Conservation (phyloP, 495 filamentous ascomycete genomes). For the Cladorrhinum samala region DNA sequence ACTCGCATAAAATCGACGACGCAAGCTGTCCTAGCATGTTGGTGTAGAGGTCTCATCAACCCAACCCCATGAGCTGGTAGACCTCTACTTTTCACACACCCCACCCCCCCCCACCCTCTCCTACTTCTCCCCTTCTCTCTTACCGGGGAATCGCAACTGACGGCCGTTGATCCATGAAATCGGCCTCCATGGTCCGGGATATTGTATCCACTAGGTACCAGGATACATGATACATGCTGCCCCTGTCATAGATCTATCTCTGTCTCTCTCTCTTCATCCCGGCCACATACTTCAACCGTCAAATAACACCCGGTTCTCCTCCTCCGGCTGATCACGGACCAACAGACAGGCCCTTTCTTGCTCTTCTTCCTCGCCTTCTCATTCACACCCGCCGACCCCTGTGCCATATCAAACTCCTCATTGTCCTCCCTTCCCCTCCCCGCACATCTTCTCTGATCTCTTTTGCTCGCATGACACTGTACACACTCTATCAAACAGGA, state of each 20-base stretch:
- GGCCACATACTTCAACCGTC: slow-evolving; percentile 1
- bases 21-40: slow-evolving; percentile 8
- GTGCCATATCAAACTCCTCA: slow-evolving; percentile 13
- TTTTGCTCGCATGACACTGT: neutral
- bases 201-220: neutral
- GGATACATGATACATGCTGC: slow-evolving; percentile 3
- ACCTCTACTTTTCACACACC: slow-evolving; percentile 2
- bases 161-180: slow-evolving; percentile 1
- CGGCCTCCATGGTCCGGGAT: slow-evolving; percentile 8
- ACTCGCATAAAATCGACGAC: slow-evolving; percentile 7
- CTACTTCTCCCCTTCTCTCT: neutral
- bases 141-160: slow-evolving; percentile 1
- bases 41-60: slow-evolving; percentile 12
- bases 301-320: slow-evolving; percentile 7
- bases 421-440: slow-evolving; percentile 12
- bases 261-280: too few species aligned
- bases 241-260: slow-evolving; percentile 9
- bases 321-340: slow-evolving; percentile 8
- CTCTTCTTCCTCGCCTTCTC: neutral
- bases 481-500: neutral
- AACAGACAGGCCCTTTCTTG: slow-evolving; percentile 4
- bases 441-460: slow-evolving; percentile 2
- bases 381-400: neutral
- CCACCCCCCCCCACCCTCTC: slow-evolving; percentile 3
- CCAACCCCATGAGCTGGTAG: slow-evolving; percentile 24